Evolutionary conservation across 2,329 filamentous ascomycete genomes (phyloP).

Genomic region (Diaporthe citri): DNA sequence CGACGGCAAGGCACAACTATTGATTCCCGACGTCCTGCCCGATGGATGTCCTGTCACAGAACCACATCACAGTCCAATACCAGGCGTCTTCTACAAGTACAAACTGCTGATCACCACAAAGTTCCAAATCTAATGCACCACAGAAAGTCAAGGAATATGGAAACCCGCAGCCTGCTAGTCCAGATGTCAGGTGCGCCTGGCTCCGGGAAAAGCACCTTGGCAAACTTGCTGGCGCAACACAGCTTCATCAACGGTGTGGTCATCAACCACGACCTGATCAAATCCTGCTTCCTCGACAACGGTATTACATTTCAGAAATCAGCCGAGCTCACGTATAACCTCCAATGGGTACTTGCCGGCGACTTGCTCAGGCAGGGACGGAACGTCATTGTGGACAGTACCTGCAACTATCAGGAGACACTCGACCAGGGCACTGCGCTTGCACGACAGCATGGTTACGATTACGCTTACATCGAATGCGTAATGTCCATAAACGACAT

Average conservation of each 20-base stretch:
- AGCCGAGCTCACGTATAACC: background rate
- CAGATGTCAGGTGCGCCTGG: conserved; percentile 12
- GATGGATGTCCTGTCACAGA: too few species aligned
- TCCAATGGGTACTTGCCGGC: background rate
- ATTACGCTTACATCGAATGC: background rate
- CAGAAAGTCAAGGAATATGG: background rate
- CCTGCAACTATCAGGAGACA: conserved; percentile 1
- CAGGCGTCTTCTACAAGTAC: background rate
- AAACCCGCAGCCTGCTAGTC: background rate
- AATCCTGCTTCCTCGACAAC: conserved; percentile 1
- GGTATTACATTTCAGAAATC: background rate
- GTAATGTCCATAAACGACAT: background rate
- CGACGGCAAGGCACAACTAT: too few species aligned
- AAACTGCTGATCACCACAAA: background rate
- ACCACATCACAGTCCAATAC: background rate
- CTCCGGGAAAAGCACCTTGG: background rate
- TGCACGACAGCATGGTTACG: background rate
- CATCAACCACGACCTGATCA: conserved; percentile 18
- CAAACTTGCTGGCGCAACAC: background rate
- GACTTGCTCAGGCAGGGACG: background rate
- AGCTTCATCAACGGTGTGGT: background rate
- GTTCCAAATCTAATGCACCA: background rate
- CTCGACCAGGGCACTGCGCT: background rate
- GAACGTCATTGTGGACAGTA: conserved; percentile 4
- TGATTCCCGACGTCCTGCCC: background rate